Percentiles rank a stretch among this genome's conserved stretches.
Conservation (phyloP, 345 rosid species). For the Lumnitzera racemosa region DNA sequence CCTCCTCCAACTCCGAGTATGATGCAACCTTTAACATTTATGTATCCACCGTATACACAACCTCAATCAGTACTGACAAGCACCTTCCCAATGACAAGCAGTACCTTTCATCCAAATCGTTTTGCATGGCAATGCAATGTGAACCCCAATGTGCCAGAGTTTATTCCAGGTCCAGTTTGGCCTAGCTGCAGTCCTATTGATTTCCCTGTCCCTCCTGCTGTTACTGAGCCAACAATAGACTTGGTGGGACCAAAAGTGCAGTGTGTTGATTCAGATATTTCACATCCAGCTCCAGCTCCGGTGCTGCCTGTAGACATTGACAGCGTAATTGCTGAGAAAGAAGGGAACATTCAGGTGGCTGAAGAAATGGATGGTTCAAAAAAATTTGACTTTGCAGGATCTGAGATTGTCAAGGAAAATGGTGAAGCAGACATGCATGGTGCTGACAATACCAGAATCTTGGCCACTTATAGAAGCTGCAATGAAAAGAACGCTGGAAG, state of each 20-base stretch:
- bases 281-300: slow-evolving; percentile 17
- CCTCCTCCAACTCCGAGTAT: slow-evolving; percentile 85
- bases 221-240: slow-evolving; percentile 57
- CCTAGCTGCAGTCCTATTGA: slow-evolving; percentile 63
- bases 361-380: slow-evolving; percentile 26
- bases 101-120: slow-evolving; percentile 70
- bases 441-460: slow-evolving; percentile 20
- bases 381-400: slow-evolving; percentile 18
- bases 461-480: slow-evolving; percentile 16
- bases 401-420: slow-evolving; percentile 29
- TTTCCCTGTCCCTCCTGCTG: slow-evolving; percentile 52
- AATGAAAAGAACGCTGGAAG: slow-evolving; percentile 22
- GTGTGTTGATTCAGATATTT: slow-evolving; percentile 19
- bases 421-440: slow-evolving; percentile 17
- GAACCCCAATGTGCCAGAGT: slow-evolving; percentile 50
- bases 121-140: slow-evolving; percentile 80
- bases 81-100: slow-evolving; percentile 66
- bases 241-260: slow-evolving; percentile 38
- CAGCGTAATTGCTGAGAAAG: slow-evolving; percentile 30
- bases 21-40: slow-evolving; percentile 76
- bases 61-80: slow-evolving; percentile 57
- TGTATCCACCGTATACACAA: slow-evolving; percentile 73
- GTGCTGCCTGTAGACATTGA: slow-evolving; percentile 48
- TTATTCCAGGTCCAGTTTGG: slow-evolving; percentile 69
- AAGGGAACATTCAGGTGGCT: slow-evolving; percentile 26